Conservation (phyloP, 345 rosid species). For the Aurinia saxatilis region DNA sequence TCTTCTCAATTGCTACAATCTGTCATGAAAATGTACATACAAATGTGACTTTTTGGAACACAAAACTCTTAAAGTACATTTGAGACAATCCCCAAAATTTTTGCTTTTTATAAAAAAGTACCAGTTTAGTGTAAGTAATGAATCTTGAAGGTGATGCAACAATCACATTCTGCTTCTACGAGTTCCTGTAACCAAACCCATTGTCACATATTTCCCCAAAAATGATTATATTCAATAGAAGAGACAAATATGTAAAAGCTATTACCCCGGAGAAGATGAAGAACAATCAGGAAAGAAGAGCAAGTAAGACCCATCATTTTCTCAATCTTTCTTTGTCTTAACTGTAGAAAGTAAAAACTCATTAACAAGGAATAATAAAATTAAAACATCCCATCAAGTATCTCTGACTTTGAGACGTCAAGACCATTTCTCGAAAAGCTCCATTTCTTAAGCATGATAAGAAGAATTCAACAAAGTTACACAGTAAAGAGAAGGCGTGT, state of each 20-base stretch:
- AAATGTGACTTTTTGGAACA: constrained; percentile 9
- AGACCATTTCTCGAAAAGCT: constrained; percentile 26
- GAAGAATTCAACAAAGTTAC: no score
- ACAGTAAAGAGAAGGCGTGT: no score
- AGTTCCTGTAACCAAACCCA: constrained; percentile 11
- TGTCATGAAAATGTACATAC: constrained; percentile 8
- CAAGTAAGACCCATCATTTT: constrained; percentile 26
- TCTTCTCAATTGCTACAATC: constrained; percentile 23
- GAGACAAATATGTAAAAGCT: background rate
- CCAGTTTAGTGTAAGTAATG: constrained; percentile 19
- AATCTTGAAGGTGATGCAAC: constrained; percentile 23
- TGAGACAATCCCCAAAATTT: constrained; percentile 11
- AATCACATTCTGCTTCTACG: constrained; percentile 25
- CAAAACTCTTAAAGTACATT: background rate
- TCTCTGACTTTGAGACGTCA: constrained; percentile 17
- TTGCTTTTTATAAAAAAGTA: background rate
- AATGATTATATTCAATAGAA: no score
- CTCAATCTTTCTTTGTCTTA: constrained; percentile 10
- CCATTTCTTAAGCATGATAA: constrained; percentile 22
- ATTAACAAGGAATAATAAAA: background rate
- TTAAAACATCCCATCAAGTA: constrained; percentile 4
- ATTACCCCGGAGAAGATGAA: constrained; percentile 20
- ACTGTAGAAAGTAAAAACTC: constrained; percentile 9
- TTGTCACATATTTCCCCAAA: no score
- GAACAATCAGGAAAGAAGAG: constrained; percentile 20